A percentile compares a stretch with the other conserved stretches of the same genome.
Conservation (phyloP, 768 basidiomycete species). For the Pisolithus orientalis region DNA sequence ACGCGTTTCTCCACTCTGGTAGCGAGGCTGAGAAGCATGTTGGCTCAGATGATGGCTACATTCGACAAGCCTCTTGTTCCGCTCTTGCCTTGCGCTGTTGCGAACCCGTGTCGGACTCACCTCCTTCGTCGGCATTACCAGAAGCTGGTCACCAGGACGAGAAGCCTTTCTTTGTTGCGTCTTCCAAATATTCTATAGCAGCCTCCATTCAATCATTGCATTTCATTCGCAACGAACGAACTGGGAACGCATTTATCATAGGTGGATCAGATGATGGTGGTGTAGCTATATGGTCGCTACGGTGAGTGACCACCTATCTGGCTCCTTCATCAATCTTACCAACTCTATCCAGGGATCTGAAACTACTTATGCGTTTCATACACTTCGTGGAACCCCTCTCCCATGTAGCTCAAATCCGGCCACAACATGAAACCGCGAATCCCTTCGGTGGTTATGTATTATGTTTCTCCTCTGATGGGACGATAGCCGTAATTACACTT, state of each 20-base stretch:
- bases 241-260: constrained; percentile 56
- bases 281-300: constrained; percentile 63
- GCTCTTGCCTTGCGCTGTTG: constrained; percentile 20
- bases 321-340: neutral
- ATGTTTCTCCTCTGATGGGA: constrained; percentile 73
- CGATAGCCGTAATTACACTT: constrained; percentile 71
- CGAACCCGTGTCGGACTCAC: neutral
- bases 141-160: neutral
- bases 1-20: neutral
- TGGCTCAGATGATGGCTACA: constrained; percentile 43
- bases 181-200: constrained; percentile 41
- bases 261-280: constrained; percentile 79
- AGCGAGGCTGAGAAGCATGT: neutral
- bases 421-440: constrained; percentile 42
- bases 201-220: constrained; percentile 45
- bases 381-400: constrained; percentile 63
- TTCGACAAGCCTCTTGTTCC: constrained; percentile 42
- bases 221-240: constrained; percentile 49
- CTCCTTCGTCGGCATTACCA: constrained; percentile 1
- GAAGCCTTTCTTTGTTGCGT: constrained; percentile 22
- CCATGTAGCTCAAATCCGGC: constrained; percentile 48
- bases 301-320: constrained; percentile 35
- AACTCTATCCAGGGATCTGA: constrained; percentile 43
- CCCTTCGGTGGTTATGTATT: constrained; percentile 62
- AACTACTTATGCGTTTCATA: constrained; percentile 64